Base-by-base conservation (phyloP, 768 basidiomycete genomes). In the Lentinus brumalis region DNA sequence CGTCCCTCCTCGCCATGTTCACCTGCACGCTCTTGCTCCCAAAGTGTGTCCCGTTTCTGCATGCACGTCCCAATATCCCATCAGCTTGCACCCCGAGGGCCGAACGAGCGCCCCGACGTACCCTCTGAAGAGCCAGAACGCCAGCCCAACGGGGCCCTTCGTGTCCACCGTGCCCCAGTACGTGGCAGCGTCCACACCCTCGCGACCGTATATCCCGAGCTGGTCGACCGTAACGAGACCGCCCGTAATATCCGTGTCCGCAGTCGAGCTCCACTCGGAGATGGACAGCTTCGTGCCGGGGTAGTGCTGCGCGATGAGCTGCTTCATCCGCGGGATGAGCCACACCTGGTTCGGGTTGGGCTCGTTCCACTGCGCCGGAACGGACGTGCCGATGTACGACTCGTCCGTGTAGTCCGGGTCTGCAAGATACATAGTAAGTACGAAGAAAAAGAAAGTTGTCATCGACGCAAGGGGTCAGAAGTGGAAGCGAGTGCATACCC, bases 71-170 rank as follows among this genome's bases (percentile, higher is more conserved):
- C 12, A 39, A 31, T 11, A 21, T 53, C 42, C 11, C 35, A 35
- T 35, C 11, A 35, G 35, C 35, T 35, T 6, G 14, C 7, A 30
- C 21, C 39, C 16, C 11, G 42, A 21, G n/a, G 29, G 21, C 9
- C 15, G 40, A 41, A 9, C 8, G 30, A 32, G 31, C 60, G 6
- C 1, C 35, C 11, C 35, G 35, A 35, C 74, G 16, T 65, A 83
- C 81, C 83, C 83, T 73, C 83, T 73, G 72, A 73, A 85, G 6
- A 85, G 72, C 83, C 83, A 85, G 67, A 79, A 85, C 38, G 83
- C 83, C 57, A 84, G 69, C 26, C 81, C 83, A 31, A 80, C 66
- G n/a, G 83, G 81, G 5, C 79, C 79, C 35, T 73, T 67, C 67
- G 80, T 78, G 62, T 79, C 78, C 2, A 80, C 79, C 8, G 76